Evolutionary conservation across 2,329 filamentous ascomycete genomes (phyloP).

Genomic region (Rhexocercosporidium sp.): DNA sequence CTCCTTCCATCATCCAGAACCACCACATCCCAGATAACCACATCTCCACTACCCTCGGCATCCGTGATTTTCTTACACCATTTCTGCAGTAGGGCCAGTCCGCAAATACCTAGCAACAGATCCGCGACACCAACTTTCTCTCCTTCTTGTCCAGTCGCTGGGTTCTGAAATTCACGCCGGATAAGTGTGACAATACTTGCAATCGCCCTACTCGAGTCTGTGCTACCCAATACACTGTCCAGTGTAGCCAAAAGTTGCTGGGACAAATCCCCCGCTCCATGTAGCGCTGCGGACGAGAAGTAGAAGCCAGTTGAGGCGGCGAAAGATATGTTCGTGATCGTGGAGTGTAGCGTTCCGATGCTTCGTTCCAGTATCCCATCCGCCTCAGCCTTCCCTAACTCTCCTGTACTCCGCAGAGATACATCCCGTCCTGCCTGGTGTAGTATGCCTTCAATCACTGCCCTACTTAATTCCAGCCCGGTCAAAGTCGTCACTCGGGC

Average conservation of each 20-base stretch:
- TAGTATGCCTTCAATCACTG: conserved; percentile 46
- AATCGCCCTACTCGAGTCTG: conserved; percentile 71
- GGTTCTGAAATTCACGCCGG: conserved; percentile 67
- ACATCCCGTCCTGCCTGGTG: conserved; percentile 45
- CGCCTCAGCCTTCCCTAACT: conserved; percentile 56
- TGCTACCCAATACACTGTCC: conserved; percentile 69
- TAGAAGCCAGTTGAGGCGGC: conserved; percentile 66
- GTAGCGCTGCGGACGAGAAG: conserved; percentile 59
- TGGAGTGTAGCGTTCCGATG: conserved; percentile 60
- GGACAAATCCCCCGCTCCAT: conserved; percentile 59
- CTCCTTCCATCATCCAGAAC: conserved; percentile 63
- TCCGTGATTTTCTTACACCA: conserved; percentile 58
- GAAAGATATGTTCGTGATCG: conserved; percentile 63
- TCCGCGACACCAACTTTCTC: conserved; percentile 66
- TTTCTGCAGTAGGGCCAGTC: conserved; percentile 65
- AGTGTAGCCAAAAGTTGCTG: conserved; percentile 63
- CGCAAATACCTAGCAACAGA: conserved; percentile 64
- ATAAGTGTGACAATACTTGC: conserved; percentile 69
- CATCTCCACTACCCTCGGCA: conserved; percentile 58
- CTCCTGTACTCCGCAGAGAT: conserved; percentile 40
- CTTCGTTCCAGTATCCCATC: conserved; percentile 62
- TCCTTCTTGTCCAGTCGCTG: conserved; percentile 61
- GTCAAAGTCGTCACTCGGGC: conserved; percentile 46
- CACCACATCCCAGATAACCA: conserved; percentile 70
- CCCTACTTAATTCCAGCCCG: conserved; percentile 45